phyloP scores from a whole-genome alignment of 495 filamentous ascomycete genomes.

The Annulohypoxylon maeteangense region DNA sequence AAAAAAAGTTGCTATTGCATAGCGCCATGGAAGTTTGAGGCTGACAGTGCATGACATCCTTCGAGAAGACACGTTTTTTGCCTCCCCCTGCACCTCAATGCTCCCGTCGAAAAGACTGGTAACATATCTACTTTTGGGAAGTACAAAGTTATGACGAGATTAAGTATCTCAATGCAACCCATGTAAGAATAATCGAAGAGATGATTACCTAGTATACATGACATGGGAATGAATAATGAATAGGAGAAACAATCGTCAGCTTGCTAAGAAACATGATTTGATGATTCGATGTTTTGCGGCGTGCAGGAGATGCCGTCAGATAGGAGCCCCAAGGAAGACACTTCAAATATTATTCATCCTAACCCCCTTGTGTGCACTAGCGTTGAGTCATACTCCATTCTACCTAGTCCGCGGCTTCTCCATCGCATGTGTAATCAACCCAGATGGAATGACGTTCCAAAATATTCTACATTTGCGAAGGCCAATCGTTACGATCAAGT shows the following conservation, averaged over 20 bases:
- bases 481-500: background rate
- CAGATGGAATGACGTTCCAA: background rate
- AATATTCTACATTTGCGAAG: background rate
- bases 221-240: background rate
- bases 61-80: constrained; percentile 13
- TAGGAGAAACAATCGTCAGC: background rate
- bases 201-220: constrained; percentile 1
- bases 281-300: background rate
- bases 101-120: background rate
- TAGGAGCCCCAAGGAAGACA: constrained; percentile 1
- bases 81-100: background rate
- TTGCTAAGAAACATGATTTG: background rate
- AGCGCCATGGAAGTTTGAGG: constrained; percentile 28
- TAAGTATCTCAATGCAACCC: constrained; percentile 2
- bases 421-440: constrained; percentile 7
- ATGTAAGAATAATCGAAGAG: background rate
- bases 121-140: background rate
- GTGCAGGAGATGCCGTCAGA: background rate
- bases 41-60: constrained; percentile 39
- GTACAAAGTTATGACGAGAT: constrained; percentile 11
- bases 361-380: constrained; percentile 10
- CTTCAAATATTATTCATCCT: constrained; percentile 13
- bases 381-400: constrained; percentile 19
- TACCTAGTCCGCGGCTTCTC: constrained; percentile 1
- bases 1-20: constrained; percentile 24